Percentiles rank a stretch among this genome's conserved stretches.
Conservation (phyloP, 768 basidiomycete species). For the Psilocybe sp. region DNA sequence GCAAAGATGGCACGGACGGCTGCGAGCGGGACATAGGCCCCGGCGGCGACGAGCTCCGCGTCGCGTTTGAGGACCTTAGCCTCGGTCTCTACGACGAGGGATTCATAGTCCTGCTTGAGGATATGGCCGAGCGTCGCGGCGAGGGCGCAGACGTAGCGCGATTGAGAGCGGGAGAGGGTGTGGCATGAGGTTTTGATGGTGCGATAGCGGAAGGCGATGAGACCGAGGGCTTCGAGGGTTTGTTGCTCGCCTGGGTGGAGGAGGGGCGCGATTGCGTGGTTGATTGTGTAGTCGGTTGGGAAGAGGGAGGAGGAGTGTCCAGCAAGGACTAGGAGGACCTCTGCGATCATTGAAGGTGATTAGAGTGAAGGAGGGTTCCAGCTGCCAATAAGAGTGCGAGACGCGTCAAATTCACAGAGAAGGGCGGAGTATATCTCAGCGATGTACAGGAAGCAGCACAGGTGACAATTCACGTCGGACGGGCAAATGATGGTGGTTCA, state of each 20-base stretch:
- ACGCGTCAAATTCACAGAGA: neutral
- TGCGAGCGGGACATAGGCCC: conserved; percentile 84
- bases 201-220: conserved; percentile 72
- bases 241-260: conserved; percentile 90
- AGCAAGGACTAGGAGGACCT: conserved; percentile 81
- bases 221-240: conserved; percentile 75
- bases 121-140: conserved; percentile 72
- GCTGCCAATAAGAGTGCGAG: neutral
- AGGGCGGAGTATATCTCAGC: too few relatives aligned
- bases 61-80: conserved; percentile 75
- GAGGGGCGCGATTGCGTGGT: conserved; percentile 63
- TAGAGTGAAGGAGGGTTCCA: conserved; percentile 1
- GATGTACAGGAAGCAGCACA: too few relatives aligned
- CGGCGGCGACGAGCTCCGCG: conserved; percentile 70
- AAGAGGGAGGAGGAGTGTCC: conserved; percentile 89
- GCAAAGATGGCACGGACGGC: conserved; percentile 81
- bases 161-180: conserved; percentile 51
- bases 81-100: conserved; percentile 77
- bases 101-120: conserved; percentile 77
- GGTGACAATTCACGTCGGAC: neutral
- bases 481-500: neutral
- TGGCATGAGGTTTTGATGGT: conserved; percentile 61
- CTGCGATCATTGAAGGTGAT: conserved; percentile 68
- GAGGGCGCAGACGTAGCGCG: conserved; percentile 78
- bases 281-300: conserved; percentile 51